Conservation (phyloP, 2,329 filamentous ascomycete species). For the Metarhizium anisopliae region DNA sequence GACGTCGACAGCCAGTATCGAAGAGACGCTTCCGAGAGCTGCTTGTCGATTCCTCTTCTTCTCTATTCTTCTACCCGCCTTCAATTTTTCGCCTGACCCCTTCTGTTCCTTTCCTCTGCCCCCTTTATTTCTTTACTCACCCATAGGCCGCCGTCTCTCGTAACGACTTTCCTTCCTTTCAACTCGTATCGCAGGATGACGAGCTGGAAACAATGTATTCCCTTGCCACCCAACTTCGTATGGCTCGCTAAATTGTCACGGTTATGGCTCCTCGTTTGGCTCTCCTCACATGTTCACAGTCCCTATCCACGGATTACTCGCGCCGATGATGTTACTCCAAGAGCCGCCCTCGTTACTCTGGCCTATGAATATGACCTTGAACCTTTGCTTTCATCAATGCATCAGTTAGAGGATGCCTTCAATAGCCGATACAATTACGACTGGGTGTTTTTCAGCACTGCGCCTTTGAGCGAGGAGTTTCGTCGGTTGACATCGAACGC, state of each 20-base stretch:
- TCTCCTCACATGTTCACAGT: constrained; percentile 8
- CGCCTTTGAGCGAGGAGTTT: constrained; percentile 70
- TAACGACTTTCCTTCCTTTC: constrained; percentile 10
- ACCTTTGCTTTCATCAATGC: constrained; percentile 33
- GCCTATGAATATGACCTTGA: constrained; percentile 21
- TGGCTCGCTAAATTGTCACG: constrained; percentile 5
- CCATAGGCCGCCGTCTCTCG: background rate
- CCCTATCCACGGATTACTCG: constrained; percentile 7
- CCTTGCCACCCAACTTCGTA: constrained; percentile 1
- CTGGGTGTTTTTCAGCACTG: constrained; percentile 82
- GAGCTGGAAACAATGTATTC: background rate
- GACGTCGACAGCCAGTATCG: background rate
- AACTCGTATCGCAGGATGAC: constrained; percentile 7
- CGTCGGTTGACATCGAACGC: constrained; percentile 57
- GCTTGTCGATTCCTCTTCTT: background rate
- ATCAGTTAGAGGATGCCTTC: constrained; percentile 50
- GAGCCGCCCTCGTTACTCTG: constrained; percentile 24
- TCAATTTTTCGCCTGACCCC: background rate
- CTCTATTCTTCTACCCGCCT: background rate
- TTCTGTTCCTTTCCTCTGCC: background rate
- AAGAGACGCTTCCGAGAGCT: background rate
- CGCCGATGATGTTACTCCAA: constrained; percentile 14
- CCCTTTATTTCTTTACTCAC: background rate
- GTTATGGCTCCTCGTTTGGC: constrained; percentile 3
- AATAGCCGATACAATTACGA: constrained; percentile 78